Evolutionary conservation across 2,329 filamentous ascomycete species (phyloP).

Genomic region (Parascedosporium putredinis): DNA sequence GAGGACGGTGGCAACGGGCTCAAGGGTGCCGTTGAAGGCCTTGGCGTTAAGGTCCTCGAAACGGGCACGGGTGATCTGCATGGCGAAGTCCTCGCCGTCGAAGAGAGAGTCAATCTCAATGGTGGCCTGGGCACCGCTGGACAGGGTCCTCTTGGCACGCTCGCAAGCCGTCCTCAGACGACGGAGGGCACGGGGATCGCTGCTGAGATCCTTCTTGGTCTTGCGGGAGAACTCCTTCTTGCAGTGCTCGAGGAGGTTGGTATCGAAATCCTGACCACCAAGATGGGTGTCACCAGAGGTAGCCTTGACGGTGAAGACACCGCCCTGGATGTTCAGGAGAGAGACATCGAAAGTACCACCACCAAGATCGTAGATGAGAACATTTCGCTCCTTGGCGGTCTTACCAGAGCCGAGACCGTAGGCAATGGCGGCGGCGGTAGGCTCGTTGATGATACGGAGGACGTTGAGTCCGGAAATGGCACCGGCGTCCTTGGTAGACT

Average conservation of each 20-base stretch:
- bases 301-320: conserved; percentile 98
- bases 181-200: conserved; percentile 84
- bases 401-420: conserved; percentile 95
- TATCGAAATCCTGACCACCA: conserved; percentile 94
- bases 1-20: conserved; percentile 91
- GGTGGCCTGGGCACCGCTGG: conserved; percentile 92
- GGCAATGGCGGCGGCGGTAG: conserved; percentile 93
- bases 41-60: conserved; percentile 98
- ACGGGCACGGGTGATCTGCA: conserved; percentile 94
- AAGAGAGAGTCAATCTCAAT: conserved; percentile 98
- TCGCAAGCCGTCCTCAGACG: conserved; percentile 96
- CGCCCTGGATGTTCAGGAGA: conserved; percentile 95
- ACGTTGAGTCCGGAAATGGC: conserved; percentile 95
- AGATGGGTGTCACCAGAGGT: conserved; percentile 96
- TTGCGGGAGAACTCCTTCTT: conserved; percentile 90
- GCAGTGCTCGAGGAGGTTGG: conserved; percentile 90
- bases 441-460: conserved; percentile 99
- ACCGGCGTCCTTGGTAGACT: conserved; percentile 98
- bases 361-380: conserved; percentile 99
- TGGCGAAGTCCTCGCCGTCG: conserved; percentile 95
- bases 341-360: conserved; percentile 99
- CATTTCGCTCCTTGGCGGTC: conserved; percentile 95
- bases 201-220: conserved; percentile 66
- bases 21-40: conserved; percentile 85
- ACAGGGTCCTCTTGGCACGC: conserved; percentile 98